phyloP scores from a whole-genome alignment of 176 grass and related monocot genomes.

The Dactylis glomerata region DNA sequence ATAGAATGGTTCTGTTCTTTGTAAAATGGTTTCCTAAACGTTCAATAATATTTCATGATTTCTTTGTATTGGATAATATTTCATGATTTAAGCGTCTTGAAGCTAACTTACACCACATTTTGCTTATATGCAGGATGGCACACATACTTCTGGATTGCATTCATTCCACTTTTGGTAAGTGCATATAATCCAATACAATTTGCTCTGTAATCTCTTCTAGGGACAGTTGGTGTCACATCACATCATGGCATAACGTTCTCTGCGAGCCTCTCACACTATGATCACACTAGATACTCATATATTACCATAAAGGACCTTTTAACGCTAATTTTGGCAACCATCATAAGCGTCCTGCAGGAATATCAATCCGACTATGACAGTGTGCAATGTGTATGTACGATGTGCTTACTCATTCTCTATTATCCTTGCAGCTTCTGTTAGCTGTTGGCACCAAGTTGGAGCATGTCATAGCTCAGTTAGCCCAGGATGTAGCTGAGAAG shows the following conservation, averaged over 20 bases:
- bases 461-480: slow-evolving; percentile 82
- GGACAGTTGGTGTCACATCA: not conserved
- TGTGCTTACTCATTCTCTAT: not conserved
- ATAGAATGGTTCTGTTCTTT: not conserved
- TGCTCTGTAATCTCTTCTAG: not conserved
- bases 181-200: not conserved
- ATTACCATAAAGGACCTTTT: not conserved
- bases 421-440: slow-evolving; percentile 67
- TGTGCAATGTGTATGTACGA: not conserved
- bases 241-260: not conserved
- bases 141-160: slow-evolving; percentile 94
- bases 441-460: slow-evolving; percentile 88
- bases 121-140: slow-evolving; percentile 81
- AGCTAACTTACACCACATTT: not conserved
- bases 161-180: slow-evolving; percentile 91
- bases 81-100: slow-evolving; percentile 5
- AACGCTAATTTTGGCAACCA: not conserved
- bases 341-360: not conserved
- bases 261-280: not conserved
- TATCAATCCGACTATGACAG: not conserved
- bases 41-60: slow-evolving; percentile 10
- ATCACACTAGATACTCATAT: not conserved
- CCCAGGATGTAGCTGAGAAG: slow-evolving; percentile 83
- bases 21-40: not conserved
- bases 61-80: too few species aligned